These are phyloP conservation scores for Hypoxylon crocopeplum DNA, from an alignment of 495 filamentous ascomycete species.

Conservation along the genomic window DNA sequence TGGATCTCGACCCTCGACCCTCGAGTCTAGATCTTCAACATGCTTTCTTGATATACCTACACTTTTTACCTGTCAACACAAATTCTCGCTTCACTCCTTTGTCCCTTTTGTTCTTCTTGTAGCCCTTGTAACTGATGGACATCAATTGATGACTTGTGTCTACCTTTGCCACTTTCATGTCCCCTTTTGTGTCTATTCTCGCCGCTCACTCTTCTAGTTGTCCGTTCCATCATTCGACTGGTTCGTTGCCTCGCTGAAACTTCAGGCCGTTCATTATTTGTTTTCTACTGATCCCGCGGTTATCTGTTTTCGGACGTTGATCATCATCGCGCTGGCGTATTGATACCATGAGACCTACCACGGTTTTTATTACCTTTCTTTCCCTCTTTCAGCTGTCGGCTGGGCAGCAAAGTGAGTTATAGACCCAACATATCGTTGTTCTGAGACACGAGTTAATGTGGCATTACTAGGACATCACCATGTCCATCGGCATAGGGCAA, in stretches of 20 bases:
- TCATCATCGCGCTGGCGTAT: conserved; percentile 8
- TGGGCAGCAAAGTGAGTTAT: conserved; percentile 39
- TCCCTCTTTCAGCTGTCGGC: conserved; percentile 34
- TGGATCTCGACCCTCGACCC: neutral
- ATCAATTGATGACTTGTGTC: conserved; percentile 13
- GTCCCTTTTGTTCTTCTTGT: conserved; percentile 13
- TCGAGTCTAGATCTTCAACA: conserved; percentile 17
- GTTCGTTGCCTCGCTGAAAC: conserved; percentile 22
- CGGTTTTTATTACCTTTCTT: conserved; percentile 29
- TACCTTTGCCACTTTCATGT: no score
- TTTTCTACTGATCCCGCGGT: conserved; percentile 2
- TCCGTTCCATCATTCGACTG: conserved; percentile 16
- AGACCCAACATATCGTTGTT: neutral
- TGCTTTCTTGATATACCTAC: conserved; percentile 9
- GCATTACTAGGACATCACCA: conserved; percentile 30
- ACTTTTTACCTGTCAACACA: conserved; percentile 8
- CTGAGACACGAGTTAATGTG: conserved; percentile 8
- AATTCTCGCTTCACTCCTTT: conserved; percentile 24
- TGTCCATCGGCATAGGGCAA: conserved; percentile 31
- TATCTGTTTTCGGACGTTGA: conserved; percentile 3
- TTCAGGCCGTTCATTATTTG: conserved; percentile 26
- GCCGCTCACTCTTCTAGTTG: conserved; percentile 22
- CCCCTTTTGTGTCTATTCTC: conserved; percentile 23
- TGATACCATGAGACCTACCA: conserved; percentile 31
- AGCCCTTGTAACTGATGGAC: conserved; percentile 20